phyloP scores from a whole-genome alignment of 1,139 yeast species.

The Saccharomyces uvarum region DNA sequence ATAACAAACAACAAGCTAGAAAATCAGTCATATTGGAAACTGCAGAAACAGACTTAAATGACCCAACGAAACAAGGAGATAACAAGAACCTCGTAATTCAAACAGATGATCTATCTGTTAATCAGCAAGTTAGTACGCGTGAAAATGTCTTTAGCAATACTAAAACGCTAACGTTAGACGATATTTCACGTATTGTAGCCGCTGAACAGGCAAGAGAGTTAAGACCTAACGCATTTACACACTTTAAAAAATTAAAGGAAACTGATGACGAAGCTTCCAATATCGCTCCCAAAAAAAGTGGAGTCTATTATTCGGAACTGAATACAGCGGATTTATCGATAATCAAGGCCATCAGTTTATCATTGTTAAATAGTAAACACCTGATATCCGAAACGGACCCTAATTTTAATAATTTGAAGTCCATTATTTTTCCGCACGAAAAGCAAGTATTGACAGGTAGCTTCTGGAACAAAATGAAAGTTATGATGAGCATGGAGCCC shows the following conservation, averaged over 20 bases:
- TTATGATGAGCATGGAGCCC: conserved; percentile 31
- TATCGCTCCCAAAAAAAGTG: conserved; percentile 22
- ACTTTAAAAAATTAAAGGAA: conserved; percentile 30
- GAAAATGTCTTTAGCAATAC: conserved; percentile 71
- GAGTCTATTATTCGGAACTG: conserved; percentile 66
- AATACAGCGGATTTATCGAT: conserved; percentile 40
- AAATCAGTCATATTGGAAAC: conserved; percentile 45
- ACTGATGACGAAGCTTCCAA: conserved; percentile 22
- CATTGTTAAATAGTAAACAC: conserved; percentile 17
- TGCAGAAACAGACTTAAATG: conserved; percentile 31
- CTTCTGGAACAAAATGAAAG: conserved; percentile 71
- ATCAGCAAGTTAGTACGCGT: conserved; percentile 5
- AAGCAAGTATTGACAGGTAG: conserved; percentile 16
- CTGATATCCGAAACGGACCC: conserved; percentile 6
- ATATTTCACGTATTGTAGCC: conserved; percentile 92
- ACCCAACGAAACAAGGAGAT: conserved; percentile 4
- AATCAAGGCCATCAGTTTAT: conserved; percentile 57
- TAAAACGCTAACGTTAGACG: conserved; percentile 84
- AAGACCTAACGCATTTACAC: conserved; percentile 38
- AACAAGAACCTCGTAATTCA: conserved; percentile 21
- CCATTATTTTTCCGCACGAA: not conserved
- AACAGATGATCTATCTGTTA: conserved; percentile 21
- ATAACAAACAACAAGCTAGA: conserved; percentile 52
- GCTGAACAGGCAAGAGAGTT: conserved; percentile 94
- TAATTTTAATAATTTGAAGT: conserved; percentile 8